Evolutionary conservation across 139 green algal genomes (phyloP), one percentile per base, ranked within the genome.

Genomic region (Chlorella sp.): DNA sequence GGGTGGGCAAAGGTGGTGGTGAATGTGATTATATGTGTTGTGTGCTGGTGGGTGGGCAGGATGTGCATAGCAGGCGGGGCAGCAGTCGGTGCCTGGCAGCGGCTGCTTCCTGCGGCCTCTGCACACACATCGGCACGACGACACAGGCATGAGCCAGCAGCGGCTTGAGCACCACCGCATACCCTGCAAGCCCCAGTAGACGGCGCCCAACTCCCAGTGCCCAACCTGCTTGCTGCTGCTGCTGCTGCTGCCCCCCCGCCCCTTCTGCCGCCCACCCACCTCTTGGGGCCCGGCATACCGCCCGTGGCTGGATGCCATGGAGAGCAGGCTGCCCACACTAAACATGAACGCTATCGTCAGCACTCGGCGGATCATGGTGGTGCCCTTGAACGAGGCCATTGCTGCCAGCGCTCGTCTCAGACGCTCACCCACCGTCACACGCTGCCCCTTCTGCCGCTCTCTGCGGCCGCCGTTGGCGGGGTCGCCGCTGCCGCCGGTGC

Each of bases 291-390:
- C 85, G 2, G 69, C 69, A n/a, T 37, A 79, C 39, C 83, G 83
- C n/a, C 83, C 83, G 9, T 66, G 64, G 69, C 18, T n/a, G 30
- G 85, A 83, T 24, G 85, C 85, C 85, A 89, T 69, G 18, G 69
- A 83, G 21, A 89, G 68, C 21, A 68, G 40, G 1, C 69, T 69
- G 5, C 85, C 85, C 39, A 89, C 15, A 4, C 7, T 3, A 36
- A 89, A 89, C 85, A 89, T 89, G 42, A 89, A 82, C 36, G 5
- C 69, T 12, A 89, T 69, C 28, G 40, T 89, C 19, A 73, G 28
- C 42, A 89, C 19, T 69, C 85, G 85, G 69, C 85, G 85, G 40
- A 88, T 26, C 37, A 66, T 53, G 60, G 37, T 24, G 3, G 37
- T 39, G 66, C 24, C 39, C 3, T 39, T 36, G 37, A 88, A 57